Evolutionary conservation across 2,329 filamentous ascomycete species (phyloP), one percentile per base, ranked within the genome.

Genomic region (Botrytis medusae): DNA sequence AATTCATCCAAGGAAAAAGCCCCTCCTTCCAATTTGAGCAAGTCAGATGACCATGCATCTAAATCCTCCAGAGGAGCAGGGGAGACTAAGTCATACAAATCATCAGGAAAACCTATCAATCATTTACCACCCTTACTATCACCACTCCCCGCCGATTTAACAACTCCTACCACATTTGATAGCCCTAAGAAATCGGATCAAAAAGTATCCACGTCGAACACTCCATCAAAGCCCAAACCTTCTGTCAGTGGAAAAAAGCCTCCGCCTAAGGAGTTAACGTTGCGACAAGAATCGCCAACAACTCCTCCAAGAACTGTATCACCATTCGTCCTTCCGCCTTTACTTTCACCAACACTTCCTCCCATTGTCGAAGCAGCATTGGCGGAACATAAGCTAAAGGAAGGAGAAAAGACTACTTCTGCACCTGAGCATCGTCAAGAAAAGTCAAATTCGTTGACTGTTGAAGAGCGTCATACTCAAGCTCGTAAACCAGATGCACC

Each of bases 301-400:
- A 74, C 75, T 16, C 75, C 75, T 18, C 68, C 74, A 9, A 67
- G 73, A 62, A 44, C 37, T 25, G 42, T 18, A 22, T 65, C 68
- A 32, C 48, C 46, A 22, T 78, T 79, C 54, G 72, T 74, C 16
- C 76, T 80, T 48, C 80, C 80, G 32, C 74, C 72, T 25, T 73
- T 81, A 29, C 70, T 81, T 16, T 80, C 80, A 14, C 79, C 79
- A n/a, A 75, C 74, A 54, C 78, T 81, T 9, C 80, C 80, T 60
- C 74, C 76, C 60, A 68, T 79, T 29, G 75, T 81, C 5, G 80
- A 81, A 61, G 74, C 77, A 74, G 79, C 79, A 62, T 73, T 81
- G 14, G 44, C 42, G 34, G 68, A 73, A 37, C 73, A 76, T 25
- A 76, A 74, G n/a, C 74, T 75, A 34, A 69, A 57, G 29, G 65